Percentiles rank a stretch among this genome's conserved stretches.
phyloP scores from a whole-genome alignment of 768 basidiomycete genomes.

The Strobilomyces dryophilus region DNA sequence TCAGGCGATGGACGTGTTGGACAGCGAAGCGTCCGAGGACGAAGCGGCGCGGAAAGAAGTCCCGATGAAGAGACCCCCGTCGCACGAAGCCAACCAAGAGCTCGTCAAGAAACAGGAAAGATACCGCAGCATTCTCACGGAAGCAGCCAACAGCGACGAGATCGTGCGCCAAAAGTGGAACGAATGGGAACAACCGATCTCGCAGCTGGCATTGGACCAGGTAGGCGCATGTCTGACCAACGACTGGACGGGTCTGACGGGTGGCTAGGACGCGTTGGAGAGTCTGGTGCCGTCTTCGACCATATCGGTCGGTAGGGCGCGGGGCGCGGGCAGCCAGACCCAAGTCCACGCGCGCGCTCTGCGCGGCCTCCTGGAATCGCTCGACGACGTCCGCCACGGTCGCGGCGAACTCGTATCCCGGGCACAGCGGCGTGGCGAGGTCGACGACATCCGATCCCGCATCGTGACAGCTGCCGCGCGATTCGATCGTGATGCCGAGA shows the following conservation, averaged over 20 bases:
- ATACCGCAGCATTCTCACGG: conserved; percentile 66
- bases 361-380: conserved; percentile 69
- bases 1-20: conserved; percentile 87
- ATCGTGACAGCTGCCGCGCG: conserved; percentile 64
- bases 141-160: conserved; percentile 74
- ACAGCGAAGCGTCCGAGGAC: conserved; percentile 84
- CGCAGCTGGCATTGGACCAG: conserved; percentile 66
- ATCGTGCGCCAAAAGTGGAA: conserved; percentile 81
- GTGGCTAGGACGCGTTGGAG: conserved; percentile 57
- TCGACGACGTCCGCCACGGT: conserved; percentile 65
- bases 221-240: conserved; percentile 23
- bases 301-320: conserved; percentile 29
- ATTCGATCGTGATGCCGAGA: conserved; percentile 62
- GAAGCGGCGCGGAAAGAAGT: conserved; percentile 58
- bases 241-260: conserved; percentile 1
- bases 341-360: conserved; percentile 65
- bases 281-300: conserved; percentile 67
- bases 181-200: conserved; percentile 76
- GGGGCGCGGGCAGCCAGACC: conserved; percentile 44
- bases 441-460: conserved; percentile 69
- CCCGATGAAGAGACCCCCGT: conserved; percentile 52
- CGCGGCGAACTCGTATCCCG: conserved; percentile 61
- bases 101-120: conserved; percentile 66
- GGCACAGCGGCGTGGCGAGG: conserved; percentile 54
- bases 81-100: conserved; percentile 74